Base-by-base conservation (phyloP, 352 stramenopile species). In the Pythium vanterpoolii region DNA sequence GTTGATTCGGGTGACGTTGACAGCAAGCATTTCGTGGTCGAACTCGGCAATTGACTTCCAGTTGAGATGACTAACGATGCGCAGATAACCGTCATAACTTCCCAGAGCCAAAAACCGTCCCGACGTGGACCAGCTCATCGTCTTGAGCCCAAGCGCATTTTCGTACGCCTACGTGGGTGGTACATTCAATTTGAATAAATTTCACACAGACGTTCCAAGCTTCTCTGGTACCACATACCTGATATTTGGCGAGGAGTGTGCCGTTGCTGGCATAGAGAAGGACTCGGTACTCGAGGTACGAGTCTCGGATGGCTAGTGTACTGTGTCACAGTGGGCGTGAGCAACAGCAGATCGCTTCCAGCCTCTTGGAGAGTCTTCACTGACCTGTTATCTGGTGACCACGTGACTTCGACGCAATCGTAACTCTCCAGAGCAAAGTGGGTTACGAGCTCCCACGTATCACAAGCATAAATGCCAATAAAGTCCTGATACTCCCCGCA, bases 381-480 rank as follows among this genome's bases (percentile, higher is more conserved):
- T 56, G 76, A 90, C 80, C 73, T 74, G 56, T 87, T 79, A 39
- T 91, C 83, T 4, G 81, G 71, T 0, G 80, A 83, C 83, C 80
- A 94, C 31, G 28, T 19, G 31, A 94, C 66, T 66, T 94, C 77
- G 1, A 81, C 74, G 31, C 83, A 89, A 66, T 94, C 85, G 62
- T 94, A 94, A 58, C 79, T 93, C 21, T 90, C 80, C 13, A 89
- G 52, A 2, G 80, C 43, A 52, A 93, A 94, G 54, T 93, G 85
- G 0, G 69, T 53, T 4, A 79, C 74, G 5, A 93, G 62, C 30
- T 93, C 81, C 85, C 85, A 94, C 14, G 68, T 73, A 49, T 79
- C 81, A 39, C 80, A 89, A 54, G 71, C 79, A 68, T 94, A 94
- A 47, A 94, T 71, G 5, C 81, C 83, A 26, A 94, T 60, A 19